Conservation (phyloP, 2,329 filamentous ascomycete species). For the Teratosphaeria zuluensis region DNA sequence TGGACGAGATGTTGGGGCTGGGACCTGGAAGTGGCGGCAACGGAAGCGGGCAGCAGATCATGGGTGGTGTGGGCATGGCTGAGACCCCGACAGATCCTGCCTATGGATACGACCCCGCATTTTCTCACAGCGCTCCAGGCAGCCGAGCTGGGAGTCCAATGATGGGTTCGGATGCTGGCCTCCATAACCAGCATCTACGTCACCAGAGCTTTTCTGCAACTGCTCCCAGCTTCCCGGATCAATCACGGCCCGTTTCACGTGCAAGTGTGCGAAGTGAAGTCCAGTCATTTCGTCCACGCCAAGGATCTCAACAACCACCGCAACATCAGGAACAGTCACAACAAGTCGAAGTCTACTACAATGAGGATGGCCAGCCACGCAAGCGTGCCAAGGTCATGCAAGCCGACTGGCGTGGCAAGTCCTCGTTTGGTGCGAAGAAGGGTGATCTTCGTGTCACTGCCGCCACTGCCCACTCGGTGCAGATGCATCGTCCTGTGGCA, state of each 20-base stretch:
- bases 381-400: constrained; percentile 75
- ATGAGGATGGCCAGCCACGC: constrained; percentile 49
- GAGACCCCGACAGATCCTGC: constrained; percentile 23
- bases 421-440: constrained; percentile 57
- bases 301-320: constrained; percentile 11
- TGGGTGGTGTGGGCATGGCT: constrained; percentile 19
- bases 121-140: constrained; percentile 27
- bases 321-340: constrained; percentile 10
- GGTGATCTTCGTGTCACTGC: constrained; percentile 79
- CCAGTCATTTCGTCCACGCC: constrained; percentile 14
- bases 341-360: constrained; percentile 19
- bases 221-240: constrained; percentile 17
- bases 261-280: constrained; percentile 26
- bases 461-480: constrained; percentile 79
- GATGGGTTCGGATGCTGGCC: constrained; percentile 30
- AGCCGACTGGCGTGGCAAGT: constrained; percentile 61
- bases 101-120: constrained; percentile 24
- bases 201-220: constrained; percentile 24
- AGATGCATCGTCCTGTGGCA: constrained; percentile 67
- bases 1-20: constrained; percentile 25
- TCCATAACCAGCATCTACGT: constrained; percentile 21
- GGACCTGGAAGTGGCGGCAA: constrained; percentile 10
- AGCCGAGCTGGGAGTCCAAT: constrained; percentile 38
- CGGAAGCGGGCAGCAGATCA: constrained; percentile 12
- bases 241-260: constrained; percentile 25